Evolutionary conservation across 2,329 filamentous ascomycete species (phyloP), one percentile per base, ranked within the genome.

Genomic region (Microcyclospora tardicrescens): DNA sequence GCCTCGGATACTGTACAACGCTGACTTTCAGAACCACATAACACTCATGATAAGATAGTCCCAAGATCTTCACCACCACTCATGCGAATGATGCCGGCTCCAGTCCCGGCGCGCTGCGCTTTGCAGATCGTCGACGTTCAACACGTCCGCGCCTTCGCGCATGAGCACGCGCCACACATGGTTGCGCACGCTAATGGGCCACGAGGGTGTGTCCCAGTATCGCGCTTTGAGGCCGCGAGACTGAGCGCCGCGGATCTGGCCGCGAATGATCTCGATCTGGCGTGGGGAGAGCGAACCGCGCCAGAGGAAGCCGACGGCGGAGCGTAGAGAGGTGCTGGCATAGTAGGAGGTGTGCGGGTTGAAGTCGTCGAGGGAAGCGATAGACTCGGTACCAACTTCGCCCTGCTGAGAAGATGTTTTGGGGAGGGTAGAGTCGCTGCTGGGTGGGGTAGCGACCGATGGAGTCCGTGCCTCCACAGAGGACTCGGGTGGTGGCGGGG

Each of bases 261-360:
- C 59, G 24, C 71, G 60, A 41, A 77, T 61, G 10, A 58, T 52
- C 0, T 63, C 48, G 35, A 70, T 53, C 45, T 76, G 72, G 3
- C 46, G 40, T 1, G 54, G 39, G 0, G 62, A 67, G 2, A 81
- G 54, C 2, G 59, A 60, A 3, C 66, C 68, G 51, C 55, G 65
- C 63, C 56, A 67, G 34, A 55, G 43, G 42, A 50, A 52, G 3
- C 57, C 79, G 11, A 84, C 64, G 1, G 68, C 55, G 3, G 57
- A 51, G 13, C 57, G 59, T 51, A 83, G 78, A 12, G 72, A 68
- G 2, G 69, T 67, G 35, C 72, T 78, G 13, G 79, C 75, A 56
- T 82, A 84, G 59, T 75, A 78, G 3, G 75, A 79, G 55, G 81
- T 84, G 13, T 61, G 59, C 1, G 50, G 41, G 50, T 67, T 65